Evolutionary conservation across 148 eudicot species (phyloP), one percentile per base, ranked within the genome.

Genomic region (Talinum fruticosum): DNA sequence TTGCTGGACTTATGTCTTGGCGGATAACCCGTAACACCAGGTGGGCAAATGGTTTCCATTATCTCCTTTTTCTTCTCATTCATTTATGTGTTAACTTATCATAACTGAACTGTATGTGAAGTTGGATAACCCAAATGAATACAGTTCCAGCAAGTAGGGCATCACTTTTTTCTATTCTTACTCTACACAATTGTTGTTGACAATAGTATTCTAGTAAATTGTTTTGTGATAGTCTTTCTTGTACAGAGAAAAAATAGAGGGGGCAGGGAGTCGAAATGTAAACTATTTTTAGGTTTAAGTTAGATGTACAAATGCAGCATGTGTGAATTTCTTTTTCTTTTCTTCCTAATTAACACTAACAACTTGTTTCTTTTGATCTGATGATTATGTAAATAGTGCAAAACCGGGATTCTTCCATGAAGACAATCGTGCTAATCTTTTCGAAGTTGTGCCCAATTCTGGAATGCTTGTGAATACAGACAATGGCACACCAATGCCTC

Each of bases 341-440:
- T 28, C 65, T 81, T n/a, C n/a, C 28, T 8, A 44, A 15, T 66
- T 45, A 34, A 53, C 32, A 3, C 16, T 69, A 24, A 2, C 32
- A 44, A 66, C 37, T 59, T 61, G 65, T 78, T 64, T 32, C 47
- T 23, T 21, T 13, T 74, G 24, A 47, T 73, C n/a, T 57, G 26
- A 8, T 51, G 23, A 71, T 76, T 53, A 26, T 64, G 71, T 73
- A 36, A 75, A 62, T 87, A 96, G 99, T 85, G 94, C 97, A 49
- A 96, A 96, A 81, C 99, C 99, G 45, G 81, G 97, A 38, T 96
- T 96, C 86, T 96, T 96, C 83, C 94, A 90, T 79, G 98, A 94
- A 79, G 97, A 85, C 79, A 93, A 87, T 83, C 99, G 93, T 53
- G 95, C 97, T 66, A 91, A 79, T 76, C 88, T 96, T 77, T 96